Evolutionary conservation across 2,329 filamentous ascomycete species (phyloP).

Genomic region (Hymenoscyphus albidus): DNA sequence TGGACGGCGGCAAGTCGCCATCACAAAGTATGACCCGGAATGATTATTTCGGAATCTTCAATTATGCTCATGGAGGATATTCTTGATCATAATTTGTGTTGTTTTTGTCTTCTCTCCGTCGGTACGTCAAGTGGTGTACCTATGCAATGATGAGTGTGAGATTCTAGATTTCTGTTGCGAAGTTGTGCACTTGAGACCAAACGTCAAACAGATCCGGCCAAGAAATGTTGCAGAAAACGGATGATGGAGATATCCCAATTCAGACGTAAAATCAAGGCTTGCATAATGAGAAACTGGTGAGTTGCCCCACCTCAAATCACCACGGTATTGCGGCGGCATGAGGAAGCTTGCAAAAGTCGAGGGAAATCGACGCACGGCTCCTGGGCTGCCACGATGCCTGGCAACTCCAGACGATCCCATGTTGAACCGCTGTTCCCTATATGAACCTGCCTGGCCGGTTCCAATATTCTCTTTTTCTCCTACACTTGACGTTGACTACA

Average conservation of each 20-base stretch:
- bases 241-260: slow-evolving; percentile 28
- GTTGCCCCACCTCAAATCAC: slow-evolving; percentile 28
- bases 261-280: slow-evolving; percentile 34
- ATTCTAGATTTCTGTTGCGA: background rate
- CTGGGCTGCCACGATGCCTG: slow-evolving; percentile 21
- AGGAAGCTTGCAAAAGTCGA: slow-evolving; percentile 21
- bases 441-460: slow-evolving; percentile 24
- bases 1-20: slow-evolving; percentile 5
- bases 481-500: slow-evolving; percentile 35
- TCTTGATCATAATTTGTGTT: background rate
- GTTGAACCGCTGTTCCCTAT: slow-evolving; percentile 30
- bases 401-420: slow-evolving; percentile 29
- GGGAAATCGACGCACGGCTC: slow-evolving; percentile 28
- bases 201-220: slow-evolving; percentile 27
- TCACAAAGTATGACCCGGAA: background rate
- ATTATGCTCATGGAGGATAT: background rate
- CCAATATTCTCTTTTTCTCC: slow-evolving; percentile 28
- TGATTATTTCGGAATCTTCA: background rate
- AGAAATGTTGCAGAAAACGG: slow-evolving; percentile 33
- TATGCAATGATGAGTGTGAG: background rate
- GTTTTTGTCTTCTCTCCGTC: background rate
- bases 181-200: slow-evolving; percentile 14
- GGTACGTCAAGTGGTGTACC: background rate
- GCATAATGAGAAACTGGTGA: slow-evolving; percentile 36
- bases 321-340: slow-evolving; percentile 16